These are phyloP conservation scores for Ascoidea asiatica DNA, from an alignment of 805 yeast species.

Conservation along the genomic window DNA sequence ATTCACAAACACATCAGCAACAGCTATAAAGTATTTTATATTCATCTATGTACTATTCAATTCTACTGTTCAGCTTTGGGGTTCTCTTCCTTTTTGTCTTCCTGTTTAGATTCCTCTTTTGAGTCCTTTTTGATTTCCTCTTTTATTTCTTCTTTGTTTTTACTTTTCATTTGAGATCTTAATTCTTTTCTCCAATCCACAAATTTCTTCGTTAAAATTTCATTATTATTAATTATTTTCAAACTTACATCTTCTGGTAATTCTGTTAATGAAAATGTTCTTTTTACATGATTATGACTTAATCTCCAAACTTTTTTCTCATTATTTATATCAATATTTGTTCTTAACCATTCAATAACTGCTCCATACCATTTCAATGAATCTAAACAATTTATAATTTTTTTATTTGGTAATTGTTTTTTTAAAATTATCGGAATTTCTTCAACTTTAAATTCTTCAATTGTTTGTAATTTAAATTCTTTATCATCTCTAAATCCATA, in stretches of 20 bases:
- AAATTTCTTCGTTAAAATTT: slow-evolving; percentile 35
- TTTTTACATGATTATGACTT: slow-evolving; percentile 41
- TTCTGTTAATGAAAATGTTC: slow-evolving; percentile 37
- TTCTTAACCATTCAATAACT: slow-evolving; percentile 62
- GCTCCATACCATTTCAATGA: slow-evolving; percentile 83
- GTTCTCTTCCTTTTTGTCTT: too few species aligned
- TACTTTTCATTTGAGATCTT: too few species aligned
- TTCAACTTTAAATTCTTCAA: slow-evolving; percentile 68
- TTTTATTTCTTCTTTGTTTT: too few species aligned
- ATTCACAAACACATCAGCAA: too few species aligned
- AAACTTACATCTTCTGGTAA: slow-evolving; percentile 24
- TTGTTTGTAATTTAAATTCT: slow-evolving; percentile 37
- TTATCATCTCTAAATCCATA: slow-evolving; percentile 81
- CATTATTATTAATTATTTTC: slow-evolving; percentile 22
- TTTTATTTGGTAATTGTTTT: slow-evolving; percentile 21
- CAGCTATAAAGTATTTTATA: too few species aligned
- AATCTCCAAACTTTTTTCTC: slow-evolving; percentile 39
- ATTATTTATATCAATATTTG: slow-evolving; percentile 34
- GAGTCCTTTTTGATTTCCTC: too few species aligned
- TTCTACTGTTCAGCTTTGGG: too few species aligned
- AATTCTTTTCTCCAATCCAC: slow-evolving; percentile 36
- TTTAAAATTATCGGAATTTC: slow-evolving; percentile 64
- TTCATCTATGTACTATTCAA: too few species aligned
- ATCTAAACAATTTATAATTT: slow-evolving; percentile 57
- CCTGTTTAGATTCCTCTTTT: too few species aligned